phyloP scores from a whole-genome alignment of 192 early-diverging fungal species.

The Cetraspora pellucida region DNA sequence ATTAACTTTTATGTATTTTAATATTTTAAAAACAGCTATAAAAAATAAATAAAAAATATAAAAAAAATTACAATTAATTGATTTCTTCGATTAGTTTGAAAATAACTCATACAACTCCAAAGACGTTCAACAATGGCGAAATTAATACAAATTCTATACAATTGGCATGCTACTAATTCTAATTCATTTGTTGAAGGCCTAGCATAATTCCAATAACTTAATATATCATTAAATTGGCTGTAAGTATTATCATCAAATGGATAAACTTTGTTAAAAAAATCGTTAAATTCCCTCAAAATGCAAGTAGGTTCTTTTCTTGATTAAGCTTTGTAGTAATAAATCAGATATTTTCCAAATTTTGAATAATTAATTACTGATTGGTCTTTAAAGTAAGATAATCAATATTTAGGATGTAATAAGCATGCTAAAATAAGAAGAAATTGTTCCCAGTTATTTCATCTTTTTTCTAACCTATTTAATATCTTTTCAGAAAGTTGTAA shows the following conservation, averaged over 20 bases:
- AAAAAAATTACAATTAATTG: not conserved
- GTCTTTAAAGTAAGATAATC: not conserved
- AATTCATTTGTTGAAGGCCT: not conserved
- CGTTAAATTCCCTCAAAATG: not conserved
- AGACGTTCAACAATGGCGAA: not conserved
- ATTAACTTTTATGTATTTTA: too few species aligned
- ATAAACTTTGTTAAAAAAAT: constrained; percentile 9
- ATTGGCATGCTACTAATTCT: not conserved
- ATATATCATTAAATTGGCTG: constrained; percentile 2
- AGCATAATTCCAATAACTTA: constrained; percentile 2
- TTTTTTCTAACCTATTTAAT: not conserved
- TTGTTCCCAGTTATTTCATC: not conserved
- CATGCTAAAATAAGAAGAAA: not conserved
- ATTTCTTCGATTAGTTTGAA: not conserved
- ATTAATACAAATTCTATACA: too few species aligned
- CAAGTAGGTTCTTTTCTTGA: not conserved
- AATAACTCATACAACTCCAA: not conserved
- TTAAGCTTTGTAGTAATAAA: constrained; percentile 2
- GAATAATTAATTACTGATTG: not conserved
- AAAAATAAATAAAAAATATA: too few species aligned
- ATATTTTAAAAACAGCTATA: not conserved
- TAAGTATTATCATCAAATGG: constrained; percentile 11
- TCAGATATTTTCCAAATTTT: not conserved
- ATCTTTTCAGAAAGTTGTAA: not conserved
- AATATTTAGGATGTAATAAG: constrained; percentile 21